Evolutionary conservation across 2,329 filamentous ascomycete genomes (phyloP).

Genomic region (Trichophyton schoenleinii): DNA sequence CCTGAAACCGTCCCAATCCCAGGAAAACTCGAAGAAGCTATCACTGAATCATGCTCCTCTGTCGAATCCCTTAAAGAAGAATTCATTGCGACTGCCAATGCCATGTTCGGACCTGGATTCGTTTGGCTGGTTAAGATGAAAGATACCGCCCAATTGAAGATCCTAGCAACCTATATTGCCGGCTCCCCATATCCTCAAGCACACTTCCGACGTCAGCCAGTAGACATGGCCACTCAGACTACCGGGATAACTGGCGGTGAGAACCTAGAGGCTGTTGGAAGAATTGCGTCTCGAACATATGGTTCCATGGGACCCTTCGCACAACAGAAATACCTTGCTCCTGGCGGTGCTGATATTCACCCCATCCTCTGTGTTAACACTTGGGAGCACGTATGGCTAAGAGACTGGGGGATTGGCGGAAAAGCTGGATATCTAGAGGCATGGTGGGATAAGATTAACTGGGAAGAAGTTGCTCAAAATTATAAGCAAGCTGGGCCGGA

Average conservation of each 20-base stretch:
- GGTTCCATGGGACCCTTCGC: conserved; percentile 18
- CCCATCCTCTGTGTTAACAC: conserved; percentile 87
- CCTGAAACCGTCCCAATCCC: conserved; percentile 42
- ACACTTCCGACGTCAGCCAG: conserved; percentile 58
- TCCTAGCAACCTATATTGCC: conserved; percentile 82
- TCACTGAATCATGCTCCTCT: conserved; percentile 64
- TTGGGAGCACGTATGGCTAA: conserved; percentile 89
- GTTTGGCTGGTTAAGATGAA: conserved; percentile 73
- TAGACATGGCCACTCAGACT: conserved; percentile 35
- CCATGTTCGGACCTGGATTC: conserved; percentile 96
- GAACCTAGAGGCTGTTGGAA: conserved; percentile 9
- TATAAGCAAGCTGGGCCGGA: conserved; percentile 15
- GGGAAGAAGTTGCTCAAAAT: conserved; percentile 54
- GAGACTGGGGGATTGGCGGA: conserved; percentile 63
- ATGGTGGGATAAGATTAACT: conserved; percentile 86
- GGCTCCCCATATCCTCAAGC: conserved; percentile 78
- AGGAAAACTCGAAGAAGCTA: conserved; percentile 42
- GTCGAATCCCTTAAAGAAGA: conserved; percentile 69
- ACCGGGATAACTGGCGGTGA: conserved; percentile 16
- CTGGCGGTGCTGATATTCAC: conserved; percentile 42
- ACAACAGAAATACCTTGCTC: conserved; percentile 25
- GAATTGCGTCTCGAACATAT: conserved; percentile 12
- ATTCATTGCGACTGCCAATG: conserved; percentile 64
- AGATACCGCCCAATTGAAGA: conserved; percentile 42
- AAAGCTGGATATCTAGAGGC: conserved; percentile 63